Evolutionary conservation across 306 rosid species (phyloP), one percentile per base, ranked within the genome.

Genomic region (Potentilla sterilis): DNA sequence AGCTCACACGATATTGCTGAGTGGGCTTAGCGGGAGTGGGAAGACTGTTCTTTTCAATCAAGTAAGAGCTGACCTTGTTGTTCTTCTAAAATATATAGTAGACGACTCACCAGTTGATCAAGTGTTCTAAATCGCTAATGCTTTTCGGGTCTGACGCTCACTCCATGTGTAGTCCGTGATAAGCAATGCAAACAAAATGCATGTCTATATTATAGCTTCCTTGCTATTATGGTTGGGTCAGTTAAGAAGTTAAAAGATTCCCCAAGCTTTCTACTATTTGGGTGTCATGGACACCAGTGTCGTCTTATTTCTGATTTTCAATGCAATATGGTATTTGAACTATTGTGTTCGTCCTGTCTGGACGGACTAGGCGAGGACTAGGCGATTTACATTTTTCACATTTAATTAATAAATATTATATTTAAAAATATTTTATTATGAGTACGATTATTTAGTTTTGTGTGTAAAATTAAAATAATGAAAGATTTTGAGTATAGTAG

Each of bases 41-140:
- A 94, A 91, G 82, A 90, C 97, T 24, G 87, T 85, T 82, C 73
- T 94, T 57, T 94, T 88, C 87, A 91, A 88, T 86, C 97, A 91
- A 83, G 97, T 88, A 75, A 86, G 80, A 55, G 11, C 40, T 18
- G 75, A 18, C 14, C 0, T 72, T 40, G 14, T 54, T 40, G 12
- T 41, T 69, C 24, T n/a, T 37, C 67, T 14, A 7, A 51, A 19
- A 15, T 38, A 38, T 49, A 15, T 40, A 8, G n/a, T 34, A 64
- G 21, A 5, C 16, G 69, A 64, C 22, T 38, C 47, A 64, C 24
- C 28, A 37, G 13, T 64, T 64, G 28, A 19, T 4, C 11, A 1
- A 64, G 41, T 37, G 32, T 14, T 64, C 44, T 64, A 37, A 18
- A 38, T 35, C 67, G 2, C 37, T 43, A 22, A 11, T 57, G 35